A percentile compares a stretch with the other conserved stretches of the same genome.
Evolutionary conservation across 306 rosid species (phyloP).

Genomic region (Sindora glabra): DNA sequence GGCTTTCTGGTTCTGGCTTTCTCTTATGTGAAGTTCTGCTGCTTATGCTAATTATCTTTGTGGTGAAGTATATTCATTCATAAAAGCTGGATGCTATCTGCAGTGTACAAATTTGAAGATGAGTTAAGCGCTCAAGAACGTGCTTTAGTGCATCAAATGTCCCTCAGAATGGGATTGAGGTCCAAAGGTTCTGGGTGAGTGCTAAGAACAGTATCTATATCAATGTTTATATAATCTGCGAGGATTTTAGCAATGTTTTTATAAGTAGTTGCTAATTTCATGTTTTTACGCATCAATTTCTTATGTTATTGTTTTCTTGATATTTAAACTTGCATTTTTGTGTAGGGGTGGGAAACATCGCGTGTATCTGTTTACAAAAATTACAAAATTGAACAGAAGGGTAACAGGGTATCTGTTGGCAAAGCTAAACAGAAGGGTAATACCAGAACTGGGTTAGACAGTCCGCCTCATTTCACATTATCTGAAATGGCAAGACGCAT

Average conservation of each 20-base stretch:
- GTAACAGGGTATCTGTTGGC: too few species aligned
- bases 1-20: neutral
- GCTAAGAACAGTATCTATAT: neutral
- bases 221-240: neutral
- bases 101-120: slow-evolving; percentile 33
- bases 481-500: slow-evolving; percentile 20
- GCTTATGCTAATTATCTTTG: neutral
- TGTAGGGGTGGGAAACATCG: slow-evolving; percentile 21
- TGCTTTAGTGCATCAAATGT: slow-evolving; percentile 26
- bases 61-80: neutral
- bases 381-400: too few species aligned
- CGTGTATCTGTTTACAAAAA: slow-evolving; percentile 17
- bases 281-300: neutral
- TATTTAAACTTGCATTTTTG: neutral
- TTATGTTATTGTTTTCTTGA: neutral
- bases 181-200: slow-evolving; percentile 53
- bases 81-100: slow-evolving; percentile 4
- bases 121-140: slow-evolving; percentile 20
- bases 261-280: neutral
- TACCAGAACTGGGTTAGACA: neutral
- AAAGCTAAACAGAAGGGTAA: slow-evolving; percentile 10
- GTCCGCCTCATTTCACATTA: slow-evolving; percentile 10
- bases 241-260: neutral
- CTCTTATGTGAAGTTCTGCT: neutral
- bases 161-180: slow-evolving; percentile 26